Percentiles rank a stretch among this genome's conserved stretches.
These are phyloP conservation scores for Austroboletus rostrupii DNA, from an alignment of 1,284 basidiomycete genomes.

Conservation along the genomic window DNA sequence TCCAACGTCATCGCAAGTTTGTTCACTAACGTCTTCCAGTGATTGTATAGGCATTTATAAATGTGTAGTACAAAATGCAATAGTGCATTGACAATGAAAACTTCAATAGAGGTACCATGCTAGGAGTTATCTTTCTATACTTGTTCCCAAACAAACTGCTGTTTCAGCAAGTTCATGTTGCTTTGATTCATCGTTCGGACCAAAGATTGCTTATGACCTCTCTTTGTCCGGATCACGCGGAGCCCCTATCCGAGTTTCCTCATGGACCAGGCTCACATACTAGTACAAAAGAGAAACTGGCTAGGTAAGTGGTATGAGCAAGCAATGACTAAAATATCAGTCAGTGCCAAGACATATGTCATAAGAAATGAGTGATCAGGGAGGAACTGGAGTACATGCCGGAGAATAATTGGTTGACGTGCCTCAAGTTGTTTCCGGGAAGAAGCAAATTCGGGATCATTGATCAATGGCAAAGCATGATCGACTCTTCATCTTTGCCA, in stretches of 20 bases:
- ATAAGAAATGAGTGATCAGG: no score
- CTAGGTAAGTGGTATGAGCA: no score
- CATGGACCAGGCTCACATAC: no score
- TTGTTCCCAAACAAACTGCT: neutral
- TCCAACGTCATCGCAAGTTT: neutral
- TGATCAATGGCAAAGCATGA: no score
- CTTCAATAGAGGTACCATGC: neutral
- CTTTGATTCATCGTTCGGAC: neutral
- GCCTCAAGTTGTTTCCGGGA: neutral
- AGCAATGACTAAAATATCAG: no score
- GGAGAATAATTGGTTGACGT: neutral
- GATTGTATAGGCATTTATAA: conserved; percentile 2
- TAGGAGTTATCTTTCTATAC: neutral
- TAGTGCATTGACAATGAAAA: neutral
- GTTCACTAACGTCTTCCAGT: conserved; percentile 2
- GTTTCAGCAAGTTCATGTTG: neutral
- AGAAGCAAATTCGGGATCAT: no score
- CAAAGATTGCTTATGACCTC: neutral
- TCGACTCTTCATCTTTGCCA: neutral
- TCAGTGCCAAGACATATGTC: no score
- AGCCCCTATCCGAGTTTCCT: no score
- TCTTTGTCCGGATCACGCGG: neutral
- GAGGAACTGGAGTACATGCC: no score
- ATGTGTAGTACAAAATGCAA: neutral
- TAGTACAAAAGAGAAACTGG: no score